Evolutionary conservation across 495 filamentous ascomycete species (phyloP).

Genomic region (Penicillium egyptiacum): DNA sequence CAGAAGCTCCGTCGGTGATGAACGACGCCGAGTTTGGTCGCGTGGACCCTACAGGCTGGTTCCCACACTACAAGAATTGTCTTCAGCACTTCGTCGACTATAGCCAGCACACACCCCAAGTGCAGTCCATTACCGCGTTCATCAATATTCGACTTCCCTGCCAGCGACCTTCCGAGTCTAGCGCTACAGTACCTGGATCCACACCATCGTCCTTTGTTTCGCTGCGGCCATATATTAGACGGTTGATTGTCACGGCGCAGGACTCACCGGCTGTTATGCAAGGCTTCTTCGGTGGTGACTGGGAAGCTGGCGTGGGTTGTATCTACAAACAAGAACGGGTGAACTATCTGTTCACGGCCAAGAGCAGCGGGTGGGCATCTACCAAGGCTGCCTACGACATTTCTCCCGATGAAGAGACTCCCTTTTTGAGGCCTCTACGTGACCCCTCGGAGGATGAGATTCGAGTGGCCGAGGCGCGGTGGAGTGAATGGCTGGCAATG

Average conservation of each 20-base stretch:
- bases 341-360: constrained; percentile 95
- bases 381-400: constrained; percentile 90
- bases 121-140: constrained; percentile 89
- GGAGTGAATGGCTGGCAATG: constrained; percentile 90
- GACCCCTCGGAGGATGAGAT: constrained; percentile 76
- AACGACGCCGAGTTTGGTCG: constrained; percentile 38
- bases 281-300: constrained; percentile 88
- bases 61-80: constrained; percentile 83
- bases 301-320: constrained; percentile 70
- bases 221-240: constrained; percentile 83
- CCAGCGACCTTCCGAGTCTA: constrained; percentile 30
- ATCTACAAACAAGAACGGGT: constrained; percentile 82
- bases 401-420: constrained; percentile 71
- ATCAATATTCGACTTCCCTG: constrained; percentile 71
- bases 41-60: constrained; percentile 82
- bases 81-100: constrained; percentile 83
- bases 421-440: constrained; percentile 77
- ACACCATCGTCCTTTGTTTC: constrained; percentile 53
- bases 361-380: constrained; percentile 81
- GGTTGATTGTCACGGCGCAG: constrained; percentile 83
- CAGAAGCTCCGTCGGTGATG: constrained; percentile 16
- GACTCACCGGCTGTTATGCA: constrained; percentile 75
- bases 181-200: constrained; percentile 4
- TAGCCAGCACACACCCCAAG: constrained; percentile 70
- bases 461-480: constrained; percentile 71